Conservation (phyloP, 1,139 yeast genomes). For the Kluyveromyces marxianus region DNA sequence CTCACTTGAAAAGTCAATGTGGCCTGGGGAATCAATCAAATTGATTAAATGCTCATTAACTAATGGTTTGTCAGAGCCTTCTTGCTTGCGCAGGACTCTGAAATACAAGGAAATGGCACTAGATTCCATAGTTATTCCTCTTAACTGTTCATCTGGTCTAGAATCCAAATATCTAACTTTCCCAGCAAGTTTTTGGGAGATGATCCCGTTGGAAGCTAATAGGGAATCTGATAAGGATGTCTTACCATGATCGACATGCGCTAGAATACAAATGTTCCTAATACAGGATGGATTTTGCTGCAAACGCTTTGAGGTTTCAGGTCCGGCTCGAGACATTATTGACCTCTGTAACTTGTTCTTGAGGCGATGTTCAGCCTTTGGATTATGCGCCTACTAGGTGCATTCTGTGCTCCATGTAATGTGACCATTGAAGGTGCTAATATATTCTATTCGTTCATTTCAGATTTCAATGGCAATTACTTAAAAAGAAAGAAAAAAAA, state of each 20-base stretch:
- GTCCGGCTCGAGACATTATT: constrained; percentile 37
- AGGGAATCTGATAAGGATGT: constrained; percentile 90
- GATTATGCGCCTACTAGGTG: no score
- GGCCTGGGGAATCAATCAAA: constrained; percentile 97
- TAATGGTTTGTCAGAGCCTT: constrained; percentile 36
- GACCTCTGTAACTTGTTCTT: background rate
- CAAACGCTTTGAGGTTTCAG: constrained; percentile 55
- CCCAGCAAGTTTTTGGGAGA: constrained; percentile 92
- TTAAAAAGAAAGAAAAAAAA: no score
- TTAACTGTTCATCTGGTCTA: constrained; percentile 86
- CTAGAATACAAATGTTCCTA: constrained; percentile 88
- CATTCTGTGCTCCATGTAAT: no score
- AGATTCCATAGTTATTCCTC: constrained; percentile 98
- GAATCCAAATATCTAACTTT: constrained; percentile 89
- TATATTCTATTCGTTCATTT: no score
- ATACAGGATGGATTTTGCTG: constrained; percentile 66
- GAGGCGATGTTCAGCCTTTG: background rate
- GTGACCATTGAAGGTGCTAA: no score
- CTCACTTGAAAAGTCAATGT: constrained; percentile 92
- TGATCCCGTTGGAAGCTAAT: constrained; percentile 91
- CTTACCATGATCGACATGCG: constrained; percentile 98
- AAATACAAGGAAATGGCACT: constrained; percentile 87
- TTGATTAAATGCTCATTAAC: constrained; percentile 79
- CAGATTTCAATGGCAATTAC: no score
- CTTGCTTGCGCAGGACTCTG: constrained; percentile 47